A percentile compares a stretch with the other conserved stretches of the same genome.
Conservation (phyloP, 495 filamentous ascomycete genomes). For the Podospora pseudopauciseta region DNA sequence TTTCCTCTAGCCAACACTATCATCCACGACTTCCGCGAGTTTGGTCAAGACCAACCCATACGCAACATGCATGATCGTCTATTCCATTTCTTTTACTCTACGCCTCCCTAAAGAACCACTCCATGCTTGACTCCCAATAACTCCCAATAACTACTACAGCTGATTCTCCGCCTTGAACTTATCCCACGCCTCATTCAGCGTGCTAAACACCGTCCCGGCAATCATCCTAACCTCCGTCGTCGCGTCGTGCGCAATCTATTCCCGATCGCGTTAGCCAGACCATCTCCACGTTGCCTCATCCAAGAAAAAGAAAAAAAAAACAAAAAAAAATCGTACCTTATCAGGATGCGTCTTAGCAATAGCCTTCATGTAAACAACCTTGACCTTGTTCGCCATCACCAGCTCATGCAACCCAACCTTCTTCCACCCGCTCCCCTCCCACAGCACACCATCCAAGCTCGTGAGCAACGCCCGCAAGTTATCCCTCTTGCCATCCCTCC, state of each 20-base stretch:
- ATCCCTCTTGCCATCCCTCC: constrained; percentile 86
- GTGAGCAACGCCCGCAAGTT: constrained; percentile 84
- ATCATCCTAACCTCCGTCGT: constrained; percentile 96
- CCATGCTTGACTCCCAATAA: background rate
- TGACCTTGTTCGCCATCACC: constrained; percentile 85
- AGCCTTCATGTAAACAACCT: constrained; percentile 97
- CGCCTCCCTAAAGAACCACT: background rate
- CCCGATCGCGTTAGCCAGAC: constrained; percentile 5
- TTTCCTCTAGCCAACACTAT: background rate
- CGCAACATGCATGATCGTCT: background rate
- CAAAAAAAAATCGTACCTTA: constrained; percentile 63
- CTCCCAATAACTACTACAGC: constrained; percentile 39
- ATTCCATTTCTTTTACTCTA: background rate
- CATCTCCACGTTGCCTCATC: background rate
- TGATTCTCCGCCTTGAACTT: constrained; percentile 92
- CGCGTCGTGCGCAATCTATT: constrained; percentile 77
- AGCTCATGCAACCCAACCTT: constrained; percentile 92
- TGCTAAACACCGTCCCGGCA: constrained; percentile 82
- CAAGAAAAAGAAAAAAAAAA: constrained; percentile 4
- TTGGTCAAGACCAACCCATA: background rate
- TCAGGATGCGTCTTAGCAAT: constrained; percentile 98
- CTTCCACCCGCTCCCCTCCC: constrained; percentile 92
- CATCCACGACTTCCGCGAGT: background rate
- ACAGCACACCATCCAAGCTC: constrained; percentile 86
- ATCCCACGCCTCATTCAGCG: constrained; percentile 97